phyloP scores from a whole-genome alignment of 1,284 basidiomycete genomes.

The Tetrapyrgos nigripes region DNA sequence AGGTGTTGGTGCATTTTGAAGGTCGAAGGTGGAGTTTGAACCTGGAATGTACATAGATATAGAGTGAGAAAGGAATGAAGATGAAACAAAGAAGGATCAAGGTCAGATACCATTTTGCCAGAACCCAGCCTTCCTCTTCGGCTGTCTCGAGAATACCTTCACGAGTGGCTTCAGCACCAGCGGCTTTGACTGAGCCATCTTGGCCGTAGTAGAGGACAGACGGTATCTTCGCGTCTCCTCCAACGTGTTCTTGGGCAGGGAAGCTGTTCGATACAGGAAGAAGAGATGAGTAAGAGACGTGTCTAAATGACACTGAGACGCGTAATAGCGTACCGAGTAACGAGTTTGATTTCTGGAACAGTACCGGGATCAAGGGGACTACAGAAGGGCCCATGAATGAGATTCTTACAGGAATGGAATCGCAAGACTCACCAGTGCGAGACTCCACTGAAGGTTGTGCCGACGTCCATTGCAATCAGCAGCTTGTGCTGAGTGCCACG shows the following conservation, averaged over 20 bases:
- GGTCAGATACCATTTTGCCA: slow-evolving; percentile 46
- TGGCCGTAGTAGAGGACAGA: slow-evolving; percentile 49
- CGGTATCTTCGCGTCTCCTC: slow-evolving; percentile 50
- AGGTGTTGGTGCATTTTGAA: background rate
- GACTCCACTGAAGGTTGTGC: slow-evolving; percentile 59
- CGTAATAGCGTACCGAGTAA: slow-evolving; percentile 11
- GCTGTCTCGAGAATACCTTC: slow-evolving; percentile 39
- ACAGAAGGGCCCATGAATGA: background rate
- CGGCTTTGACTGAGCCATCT: slow-evolving; percentile 39
- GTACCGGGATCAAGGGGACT: slow-evolving; percentile 19
- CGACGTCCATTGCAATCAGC: slow-evolving; percentile 54
- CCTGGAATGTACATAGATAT: background rate
- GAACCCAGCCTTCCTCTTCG: slow-evolving; percentile 36
- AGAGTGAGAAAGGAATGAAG: background rate
- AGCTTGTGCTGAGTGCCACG: slow-evolving; percentile 25
- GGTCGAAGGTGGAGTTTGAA: slow-evolving; percentile 12
- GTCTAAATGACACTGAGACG: background rate
- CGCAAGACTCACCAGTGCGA: slow-evolving; percentile 28
- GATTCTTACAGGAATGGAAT: background rate
- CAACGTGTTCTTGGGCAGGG: slow-evolving; percentile 51
- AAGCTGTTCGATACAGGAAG: slow-evolving; percentile 40
- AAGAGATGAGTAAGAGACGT: background rate
- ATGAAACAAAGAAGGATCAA: background rate
- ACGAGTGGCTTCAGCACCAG: slow-evolving; percentile 45
- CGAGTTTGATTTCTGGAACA: slow-evolving; percentile 13